Evolutionary conservation across 2,329 filamentous ascomycete genomes (phyloP).

Genomic region (Lomentospora prolificans): DNA sequence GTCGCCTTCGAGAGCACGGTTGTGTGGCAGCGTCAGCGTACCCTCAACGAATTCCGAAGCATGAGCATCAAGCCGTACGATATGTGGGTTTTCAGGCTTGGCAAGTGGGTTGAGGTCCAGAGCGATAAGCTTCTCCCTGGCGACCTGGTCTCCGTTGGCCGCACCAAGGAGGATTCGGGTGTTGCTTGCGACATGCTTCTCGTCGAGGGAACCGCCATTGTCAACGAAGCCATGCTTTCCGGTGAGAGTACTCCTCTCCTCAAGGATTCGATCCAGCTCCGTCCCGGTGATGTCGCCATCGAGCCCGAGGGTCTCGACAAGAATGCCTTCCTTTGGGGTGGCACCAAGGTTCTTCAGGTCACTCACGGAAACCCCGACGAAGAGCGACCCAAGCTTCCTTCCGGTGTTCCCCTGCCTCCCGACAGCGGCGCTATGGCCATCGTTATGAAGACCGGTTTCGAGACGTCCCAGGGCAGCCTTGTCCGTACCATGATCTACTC

Average conservation of each 20-base stretch:
- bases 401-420: slow-evolving; percentile 73
- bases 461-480: slow-evolving; percentile 94
- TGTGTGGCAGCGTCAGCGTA: slow-evolving; percentile 96
- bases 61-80: slow-evolving; percentile 99
- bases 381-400: slow-evolving; percentile 59
- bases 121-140: slow-evolving; percentile 91
- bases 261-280: slow-evolving; percentile 90
- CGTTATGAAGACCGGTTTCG: slow-evolving; percentile 94
- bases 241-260: slow-evolving; percentile 94
- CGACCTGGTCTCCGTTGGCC: slow-evolving; percentile 81
- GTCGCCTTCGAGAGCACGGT: slow-evolving; percentile 97
- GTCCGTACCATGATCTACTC: slow-evolving; percentile 99
- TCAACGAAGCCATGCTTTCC: slow-evolving; percentile 98
- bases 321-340: slow-evolving; percentile 91
- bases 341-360: slow-evolving; percentile 93
- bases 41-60: slow-evolving; percentile 88
- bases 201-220: slow-evolving; percentile 89
- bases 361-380: slow-evolving; percentile 77
- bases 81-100: slow-evolving; percentile 78
- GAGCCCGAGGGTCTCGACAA: slow-evolving; percentile 92
- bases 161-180: slow-evolving; percentile 93
- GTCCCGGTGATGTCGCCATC: slow-evolving; percentile 68
- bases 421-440: slow-evolving; percentile 91
- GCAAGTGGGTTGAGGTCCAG: slow-evolving; percentile 78
- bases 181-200: slow-evolving; percentile 96